phyloP scores from a whole-genome alignment of 345 rosid genomes.

The Lumnitzera racemosa region DNA sequence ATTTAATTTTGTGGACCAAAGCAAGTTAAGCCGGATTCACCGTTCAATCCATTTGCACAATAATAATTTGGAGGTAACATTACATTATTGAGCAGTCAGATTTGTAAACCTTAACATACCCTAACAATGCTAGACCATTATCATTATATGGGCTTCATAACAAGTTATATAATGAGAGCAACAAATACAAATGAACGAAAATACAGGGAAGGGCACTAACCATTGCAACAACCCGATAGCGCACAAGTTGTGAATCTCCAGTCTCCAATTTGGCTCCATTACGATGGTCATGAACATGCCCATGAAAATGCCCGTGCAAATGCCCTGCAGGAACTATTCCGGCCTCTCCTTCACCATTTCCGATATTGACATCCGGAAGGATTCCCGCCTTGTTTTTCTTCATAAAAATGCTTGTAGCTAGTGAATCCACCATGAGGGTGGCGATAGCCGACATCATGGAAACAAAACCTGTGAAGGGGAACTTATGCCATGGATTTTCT shows the following conservation, averaged over 20 bases:
- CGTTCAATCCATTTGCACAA: too few relatives aligned
- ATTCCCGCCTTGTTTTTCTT: slow-evolving; percentile 19
- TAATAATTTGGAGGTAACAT: too few relatives aligned
- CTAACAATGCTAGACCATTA: too few relatives aligned
- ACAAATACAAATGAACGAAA: too few relatives aligned
- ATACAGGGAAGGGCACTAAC: slow-evolving; percentile 12
- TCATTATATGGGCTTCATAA: too few relatives aligned
- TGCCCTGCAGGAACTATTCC: slow-evolving; percentile 14
- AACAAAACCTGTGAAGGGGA: slow-evolving; percentile 69
- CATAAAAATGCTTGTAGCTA: slow-evolving; percentile 46
- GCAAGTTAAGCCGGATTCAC: too few relatives aligned
- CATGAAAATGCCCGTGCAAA: slow-evolving; percentile 22
- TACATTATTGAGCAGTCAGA: too few relatives aligned
- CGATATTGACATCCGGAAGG: slow-evolving; percentile 4
- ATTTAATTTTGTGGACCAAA: too few relatives aligned
- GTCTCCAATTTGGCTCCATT: slow-evolving; percentile 11
- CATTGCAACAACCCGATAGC: slow-evolving; percentile 63
- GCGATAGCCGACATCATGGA: slow-evolving; percentile 67
- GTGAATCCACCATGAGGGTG: slow-evolving; percentile 61
- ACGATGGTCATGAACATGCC: slow-evolving; percentile 5
- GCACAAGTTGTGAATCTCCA: slow-evolving; percentile 27
- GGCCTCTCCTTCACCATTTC: slow-evolving; percentile 9
- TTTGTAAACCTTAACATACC: too few relatives aligned
- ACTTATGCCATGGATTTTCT: slow-evolving; percentile 75
- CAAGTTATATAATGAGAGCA: too few relatives aligned